Percentiles rank a stretch among this genome's conserved stretches.
Conservation (phyloP, 139 green algal genomes). For the Haematococcus sp. region DNA sequence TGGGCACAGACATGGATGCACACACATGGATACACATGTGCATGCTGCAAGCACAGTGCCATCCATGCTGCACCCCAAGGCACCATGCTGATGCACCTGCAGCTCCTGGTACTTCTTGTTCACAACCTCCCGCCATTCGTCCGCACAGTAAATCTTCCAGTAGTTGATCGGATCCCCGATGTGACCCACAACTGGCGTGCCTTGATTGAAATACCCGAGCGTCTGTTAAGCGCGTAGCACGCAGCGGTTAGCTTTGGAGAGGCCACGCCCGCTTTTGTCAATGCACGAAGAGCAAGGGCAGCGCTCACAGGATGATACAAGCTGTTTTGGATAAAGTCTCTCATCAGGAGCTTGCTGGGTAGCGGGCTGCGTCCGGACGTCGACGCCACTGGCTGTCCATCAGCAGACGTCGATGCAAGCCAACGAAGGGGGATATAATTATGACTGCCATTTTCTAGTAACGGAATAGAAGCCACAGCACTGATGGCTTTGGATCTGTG, state of each 20-base stretch:
- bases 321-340: slow-evolving; percentile 73
- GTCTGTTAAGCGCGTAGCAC: slow-evolving; percentile 23
- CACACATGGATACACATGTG: too few species aligned
- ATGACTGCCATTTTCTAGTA: too few species aligned
- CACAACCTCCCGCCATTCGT: slow-evolving; percentile 48
- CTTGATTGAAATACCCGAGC: slow-evolving; percentile 51
- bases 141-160: slow-evolving; percentile 40
- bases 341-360: slow-evolving; percentile 37
- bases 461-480: too few species aligned
- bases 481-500: too few species aligned
- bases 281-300: background rate
- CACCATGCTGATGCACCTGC: slow-evolving; percentile 41
- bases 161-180: slow-evolving; percentile 51
- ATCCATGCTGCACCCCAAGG: too few species aligned
- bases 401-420: too few species aligned
- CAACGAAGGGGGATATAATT: too few species aligned
- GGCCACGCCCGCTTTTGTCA: too few species aligned
- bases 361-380: background rate
- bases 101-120: slow-evolving; percentile 49
- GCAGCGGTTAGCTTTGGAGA: background rate
- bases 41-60: too few species aligned
- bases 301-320: slow-evolving; percentile 64
- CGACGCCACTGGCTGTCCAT: too few species aligned
- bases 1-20: too few species aligned
- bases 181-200: slow-evolving; percentile 30